Percentiles rank a stretch among this genome's conserved stretches.
phyloP scores from a whole-genome alignment of 345 rosid genomes.

The Heritiera fomes region DNA sequence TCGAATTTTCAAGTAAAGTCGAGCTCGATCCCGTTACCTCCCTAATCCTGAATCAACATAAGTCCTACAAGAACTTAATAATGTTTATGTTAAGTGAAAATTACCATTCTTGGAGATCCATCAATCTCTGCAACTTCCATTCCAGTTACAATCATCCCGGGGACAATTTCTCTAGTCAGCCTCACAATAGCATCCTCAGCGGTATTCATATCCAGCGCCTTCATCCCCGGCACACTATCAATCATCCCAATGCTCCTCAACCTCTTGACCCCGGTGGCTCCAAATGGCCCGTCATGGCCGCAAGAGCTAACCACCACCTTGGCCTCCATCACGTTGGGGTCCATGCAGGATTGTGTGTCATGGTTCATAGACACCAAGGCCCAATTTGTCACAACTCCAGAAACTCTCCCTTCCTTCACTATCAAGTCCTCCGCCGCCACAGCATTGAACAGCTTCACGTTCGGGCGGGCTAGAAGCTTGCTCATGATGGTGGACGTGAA shows the following conservation, averaged over 20 bases:
- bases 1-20: too few relatives aligned
- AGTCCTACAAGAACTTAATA: not conserved
- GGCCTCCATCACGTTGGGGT: conserved; percentile 97
- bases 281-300: conserved; percentile 93
- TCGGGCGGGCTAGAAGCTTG: conserved; percentile 90
- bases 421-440: conserved; percentile 94
- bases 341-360: conserved; percentile 94
- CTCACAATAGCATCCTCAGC: conserved; percentile 96
- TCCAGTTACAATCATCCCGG: conserved; percentile 92
- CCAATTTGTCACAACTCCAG: conserved; percentile 93
- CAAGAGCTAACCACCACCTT: conserved; percentile 98
- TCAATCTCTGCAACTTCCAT: conserved; percentile 99
- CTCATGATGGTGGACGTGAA: conserved; percentile 99
- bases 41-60: too few relatives aligned
- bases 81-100: not conserved
- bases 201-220: conserved; percentile 84
- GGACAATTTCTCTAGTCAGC: conserved; percentile 81
- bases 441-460: conserved; percentile 94
- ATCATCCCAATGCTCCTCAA: conserved; percentile 85
- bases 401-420: conserved; percentile 69
- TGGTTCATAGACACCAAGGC: conserved; percentile 94
- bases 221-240: conserved; percentile 81
- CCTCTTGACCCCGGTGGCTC: conserved; percentile 93
- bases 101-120: conserved; percentile 93
- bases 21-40: too few relatives aligned